phyloP scores from a whole-genome alignment of 257 asterid genomes.

The Fraxinus quadrangulata region DNA sequence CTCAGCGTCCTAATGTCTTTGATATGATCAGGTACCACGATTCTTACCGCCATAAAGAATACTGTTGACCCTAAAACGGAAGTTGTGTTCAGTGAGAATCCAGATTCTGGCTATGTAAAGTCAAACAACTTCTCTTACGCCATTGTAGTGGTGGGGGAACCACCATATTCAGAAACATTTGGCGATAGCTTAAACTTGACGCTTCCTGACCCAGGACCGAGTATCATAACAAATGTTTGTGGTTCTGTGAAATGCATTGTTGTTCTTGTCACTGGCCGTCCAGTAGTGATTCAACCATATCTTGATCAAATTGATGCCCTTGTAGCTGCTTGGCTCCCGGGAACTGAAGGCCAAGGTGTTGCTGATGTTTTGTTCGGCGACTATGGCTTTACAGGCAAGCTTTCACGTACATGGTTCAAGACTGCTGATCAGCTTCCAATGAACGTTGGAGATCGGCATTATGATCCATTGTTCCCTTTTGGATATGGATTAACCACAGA shows the following conservation, averaged over 20 bases:
- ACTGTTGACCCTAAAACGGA: slow-evolving; percentile 42
- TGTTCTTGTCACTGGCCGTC: slow-evolving; percentile 48
- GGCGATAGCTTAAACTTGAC: slow-evolving; percentile 51
- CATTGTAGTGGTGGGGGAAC: slow-evolving; percentile 57
- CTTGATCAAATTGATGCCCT: slow-evolving; percentile 39
- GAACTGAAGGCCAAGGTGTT: slow-evolving; percentile 56
- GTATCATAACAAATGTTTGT: slow-evolving; percentile 39
- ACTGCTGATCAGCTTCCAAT: slow-evolving; percentile 52
- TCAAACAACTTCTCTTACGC: slow-evolving; percentile 39
- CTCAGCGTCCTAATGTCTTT: background rate
- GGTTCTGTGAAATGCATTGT: slow-evolving; percentile 40
- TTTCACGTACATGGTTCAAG: slow-evolving; percentile 53
- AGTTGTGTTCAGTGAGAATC: slow-evolving; percentile 40
- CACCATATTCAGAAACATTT: slow-evolving; percentile 47
- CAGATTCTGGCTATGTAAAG: slow-evolving; percentile 29
- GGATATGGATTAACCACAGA: slow-evolving; percentile 52
- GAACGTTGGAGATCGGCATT: slow-evolving; percentile 46
- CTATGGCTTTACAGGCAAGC: slow-evolving; percentile 47
- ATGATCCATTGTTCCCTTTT: slow-evolving; percentile 49
- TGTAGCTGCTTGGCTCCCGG: slow-evolving; percentile 63
- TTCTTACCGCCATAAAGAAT: slow-evolving; percentile 37
- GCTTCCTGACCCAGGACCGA: slow-evolving; percentile 39
- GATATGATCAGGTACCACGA: slow-evolving; percentile 41
- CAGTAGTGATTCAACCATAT: slow-evolving; percentile 50
- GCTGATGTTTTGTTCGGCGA: slow-evolving; percentile 56